These are phyloP conservation scores for Aspergillus sp. DNA, from an alignment of 2,329 filamentous ascomycete genomes.

Conservation along the genomic window DNA sequence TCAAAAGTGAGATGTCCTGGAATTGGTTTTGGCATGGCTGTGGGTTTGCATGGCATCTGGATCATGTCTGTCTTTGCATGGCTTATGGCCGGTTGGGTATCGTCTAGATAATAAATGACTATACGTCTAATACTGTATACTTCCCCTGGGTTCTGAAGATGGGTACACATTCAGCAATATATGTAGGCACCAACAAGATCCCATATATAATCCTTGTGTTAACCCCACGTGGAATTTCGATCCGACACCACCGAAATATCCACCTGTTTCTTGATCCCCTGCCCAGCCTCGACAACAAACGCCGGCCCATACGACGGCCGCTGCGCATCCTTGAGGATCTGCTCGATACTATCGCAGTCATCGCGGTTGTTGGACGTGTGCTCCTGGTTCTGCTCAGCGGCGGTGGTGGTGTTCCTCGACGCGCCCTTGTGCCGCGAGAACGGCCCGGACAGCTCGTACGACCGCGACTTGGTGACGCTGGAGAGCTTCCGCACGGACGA, in stretches of 20 bases:
- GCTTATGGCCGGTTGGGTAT: conserved; percentile 1
- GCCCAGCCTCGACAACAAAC: background rate
- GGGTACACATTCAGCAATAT: too few species aligned
- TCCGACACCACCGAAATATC: conserved; percentile 21
- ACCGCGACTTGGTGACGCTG: conserved; percentile 21
- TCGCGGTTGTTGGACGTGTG: conserved; percentile 14
- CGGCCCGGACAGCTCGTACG: conserved; percentile 27
- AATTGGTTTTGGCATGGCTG: conserved; percentile 13
- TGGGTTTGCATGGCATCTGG: conserved; percentile 12
- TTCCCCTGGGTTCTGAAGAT: too few species aligned
- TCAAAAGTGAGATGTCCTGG: conserved; percentile 9
- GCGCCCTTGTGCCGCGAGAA: conserved; percentile 19
- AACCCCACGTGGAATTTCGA: too few species aligned
- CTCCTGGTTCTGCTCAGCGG: conserved; percentile 14
- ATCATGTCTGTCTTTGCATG: conserved; percentile 11
- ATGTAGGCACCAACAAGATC: too few species aligned
- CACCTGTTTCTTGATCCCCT: conserved; percentile 29
- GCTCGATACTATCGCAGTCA: conserved; percentile 23
- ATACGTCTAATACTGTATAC: too few species aligned
- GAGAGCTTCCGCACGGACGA: conserved; percentile 31
- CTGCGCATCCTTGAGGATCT: conserved; percentile 19
- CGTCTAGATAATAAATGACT: conserved; percentile 15
- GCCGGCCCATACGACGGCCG: conserved; percentile 6
- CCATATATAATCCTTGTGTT: too few species aligned
- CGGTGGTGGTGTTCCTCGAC: conserved; percentile 16